Percentiles rank a stretch among this genome's conserved stretches.
phyloP scores from a whole-genome alignment of 306 rosid genomes.

The Malus sylvestris region DNA sequence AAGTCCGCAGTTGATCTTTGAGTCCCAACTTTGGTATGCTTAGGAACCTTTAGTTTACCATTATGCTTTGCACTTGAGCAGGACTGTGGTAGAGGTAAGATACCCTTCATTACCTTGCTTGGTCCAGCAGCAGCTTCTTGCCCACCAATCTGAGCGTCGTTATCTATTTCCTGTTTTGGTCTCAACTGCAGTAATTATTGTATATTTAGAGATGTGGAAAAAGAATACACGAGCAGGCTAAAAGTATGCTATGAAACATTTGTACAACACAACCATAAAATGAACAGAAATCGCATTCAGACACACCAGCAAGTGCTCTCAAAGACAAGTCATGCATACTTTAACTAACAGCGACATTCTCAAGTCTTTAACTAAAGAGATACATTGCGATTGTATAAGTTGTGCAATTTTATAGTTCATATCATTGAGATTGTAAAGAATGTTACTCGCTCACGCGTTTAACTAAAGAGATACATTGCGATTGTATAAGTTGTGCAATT shows the following conservation, averaged over 20 bases:
- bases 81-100: slow-evolving; percentile 22
- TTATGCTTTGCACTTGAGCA: slow-evolving; percentile 21
- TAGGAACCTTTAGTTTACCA: slow-evolving; percentile 36
- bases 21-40: slow-evolving; percentile 35
- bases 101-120: slow-evolving; percentile 17
- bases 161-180: slow-evolving; percentile 26
- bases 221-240: not conserved
- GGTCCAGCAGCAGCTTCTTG: slow-evolving; percentile 12
- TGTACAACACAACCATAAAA: not conserved
- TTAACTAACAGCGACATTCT: not conserved
- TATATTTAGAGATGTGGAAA: not conserved
- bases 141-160: slow-evolving; percentile 18
- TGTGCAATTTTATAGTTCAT: not conserved
- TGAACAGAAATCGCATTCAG: not conserved
- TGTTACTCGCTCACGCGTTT: not conserved
- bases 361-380: not conserved
- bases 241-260: not conserved
- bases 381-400: not conserved
- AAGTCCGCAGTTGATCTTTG: slow-evolving; percentile 29
- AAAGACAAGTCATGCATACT: not conserved
- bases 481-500: not conserved
- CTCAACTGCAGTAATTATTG: slow-evolving; percentile 34
- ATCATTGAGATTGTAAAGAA: not conserved
- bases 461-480: not conserved
- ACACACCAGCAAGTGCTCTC: not conserved